A percentile compares a stretch with the other conserved stretches of the same genome.
Conservation (phyloP, 805 yeast genomes). For the Tetrapisispora namnaoensis region DNA sequence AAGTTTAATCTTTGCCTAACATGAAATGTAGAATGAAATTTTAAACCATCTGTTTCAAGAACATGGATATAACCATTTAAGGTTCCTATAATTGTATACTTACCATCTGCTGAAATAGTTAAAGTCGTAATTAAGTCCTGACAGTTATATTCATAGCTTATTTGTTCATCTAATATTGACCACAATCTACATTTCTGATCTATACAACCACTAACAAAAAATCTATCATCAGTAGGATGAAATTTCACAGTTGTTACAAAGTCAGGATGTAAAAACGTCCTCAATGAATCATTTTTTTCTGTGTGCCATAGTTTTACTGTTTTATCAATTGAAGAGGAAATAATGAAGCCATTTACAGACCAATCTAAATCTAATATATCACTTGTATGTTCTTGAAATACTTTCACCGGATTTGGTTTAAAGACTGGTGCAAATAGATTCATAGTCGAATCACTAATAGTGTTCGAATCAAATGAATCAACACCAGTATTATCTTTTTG, state of each 20-base stretch:
- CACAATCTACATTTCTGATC: conserved; percentile 71
- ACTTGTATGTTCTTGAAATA: conserved; percentile 56
- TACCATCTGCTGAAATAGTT: conserved; percentile 51
- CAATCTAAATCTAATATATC: conserved; percentile 73
- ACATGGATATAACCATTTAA: conserved; percentile 60
- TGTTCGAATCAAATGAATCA: background rate
- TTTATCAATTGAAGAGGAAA: conserved; percentile 77
- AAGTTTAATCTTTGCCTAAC: conserved; percentile 35
- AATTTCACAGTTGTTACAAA: conserved; percentile 73
- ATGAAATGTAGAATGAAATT: conserved; percentile 35
- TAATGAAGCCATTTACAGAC: conserved; percentile 76
- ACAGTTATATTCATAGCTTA: conserved; percentile 51
- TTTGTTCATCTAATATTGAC: conserved; percentile 68
- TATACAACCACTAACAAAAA: conserved; percentile 72
- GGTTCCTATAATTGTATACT: conserved; percentile 59
- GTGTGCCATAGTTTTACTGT: conserved; percentile 82
- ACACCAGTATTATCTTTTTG: background rate
- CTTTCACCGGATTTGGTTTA: conserved; percentile 50
- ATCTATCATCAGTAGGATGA: conserved; percentile 80
- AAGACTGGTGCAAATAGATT: conserved; percentile 64
- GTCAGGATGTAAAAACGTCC: conserved; percentile 63
- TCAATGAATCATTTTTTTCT: conserved; percentile 51
- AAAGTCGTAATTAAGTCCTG: conserved; percentile 66
- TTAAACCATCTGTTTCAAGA: conserved; percentile 55
- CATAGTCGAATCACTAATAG: background rate